Evolutionary conservation across 2,329 filamentous ascomycete genomes (phyloP).

Genomic region (Xylariomycetidae sp.): DNA sequence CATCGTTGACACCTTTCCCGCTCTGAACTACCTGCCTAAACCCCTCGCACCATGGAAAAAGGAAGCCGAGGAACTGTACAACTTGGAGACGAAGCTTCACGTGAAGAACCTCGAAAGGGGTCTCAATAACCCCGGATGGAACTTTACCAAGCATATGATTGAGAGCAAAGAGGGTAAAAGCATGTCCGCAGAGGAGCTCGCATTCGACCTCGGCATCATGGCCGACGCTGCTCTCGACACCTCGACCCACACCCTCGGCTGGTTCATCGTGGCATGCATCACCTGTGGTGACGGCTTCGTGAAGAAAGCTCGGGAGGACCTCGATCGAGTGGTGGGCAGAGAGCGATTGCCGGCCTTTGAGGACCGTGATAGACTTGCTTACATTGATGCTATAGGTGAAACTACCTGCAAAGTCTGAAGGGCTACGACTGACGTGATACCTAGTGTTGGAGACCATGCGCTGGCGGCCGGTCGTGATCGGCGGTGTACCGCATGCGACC

Average conservation of each 20-base stretch:
- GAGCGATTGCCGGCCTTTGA: constrained; percentile 32
- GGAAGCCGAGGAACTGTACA: constrained; percentile 21
- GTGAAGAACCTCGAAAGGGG: constrained; percentile 21
- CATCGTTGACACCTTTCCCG: constrained; percentile 35
- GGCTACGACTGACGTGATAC: no score
- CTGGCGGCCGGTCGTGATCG: constrained; percentile 35
- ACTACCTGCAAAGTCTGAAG: background rate
- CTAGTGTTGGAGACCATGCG: constrained; percentile 35
- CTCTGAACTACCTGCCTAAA: constrained; percentile 32
- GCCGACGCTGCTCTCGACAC: constrained; percentile 29
- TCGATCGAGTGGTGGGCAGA: constrained; percentile 35
- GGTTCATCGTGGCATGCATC: constrained; percentile 27
- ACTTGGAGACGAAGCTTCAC: constrained; percentile 20
- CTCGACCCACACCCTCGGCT: constrained; percentile 22
- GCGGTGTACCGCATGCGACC: constrained; percentile 33
- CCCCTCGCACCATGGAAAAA: constrained; percentile 30
- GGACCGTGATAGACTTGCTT: constrained; percentile 33
- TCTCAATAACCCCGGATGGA: constrained; percentile 21
- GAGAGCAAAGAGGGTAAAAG: constrained; percentile 11
- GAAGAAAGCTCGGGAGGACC: constrained; percentile 32
- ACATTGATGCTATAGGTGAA: constrained; percentile 32
- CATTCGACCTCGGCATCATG: constrained; percentile 19
- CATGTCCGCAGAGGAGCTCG: constrained; percentile 11
- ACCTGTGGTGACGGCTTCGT: constrained; percentile 15
- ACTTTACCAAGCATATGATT: constrained; percentile 24